phyloP scores from a whole-genome alignment of 768 basidiomycete species.

The Pleurotus djamor region DNA sequence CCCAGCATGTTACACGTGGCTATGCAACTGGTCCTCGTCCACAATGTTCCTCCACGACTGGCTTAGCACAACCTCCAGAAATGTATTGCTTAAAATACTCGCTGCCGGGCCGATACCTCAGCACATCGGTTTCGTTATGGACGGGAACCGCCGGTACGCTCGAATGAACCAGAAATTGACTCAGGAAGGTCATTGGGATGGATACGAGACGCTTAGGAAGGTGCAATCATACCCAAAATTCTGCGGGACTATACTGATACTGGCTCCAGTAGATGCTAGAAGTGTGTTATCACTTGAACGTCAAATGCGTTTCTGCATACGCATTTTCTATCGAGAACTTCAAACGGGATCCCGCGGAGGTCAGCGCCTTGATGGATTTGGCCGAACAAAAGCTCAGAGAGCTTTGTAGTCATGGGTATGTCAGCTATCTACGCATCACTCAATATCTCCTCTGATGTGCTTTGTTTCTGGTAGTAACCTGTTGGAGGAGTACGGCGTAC shows the following conservation, averaged over 20 bases:
- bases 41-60: slow-evolving; percentile 19
- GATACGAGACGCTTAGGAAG: slow-evolving; percentile 75
- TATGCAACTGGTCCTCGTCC: background rate
- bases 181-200: slow-evolving; percentile 79
- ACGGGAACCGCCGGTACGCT: slow-evolving; percentile 93
- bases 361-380: slow-evolving; percentile 84
- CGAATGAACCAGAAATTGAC: slow-evolving; percentile 62
- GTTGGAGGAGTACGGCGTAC: slow-evolving; percentile 78
- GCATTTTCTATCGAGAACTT: slow-evolving; percentile 99
- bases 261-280: slow-evolving; percentile 64
- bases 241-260: background rate
- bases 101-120: slow-evolving; percentile 81
- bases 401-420: slow-evolving; percentile 79
- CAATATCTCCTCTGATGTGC: background rate
- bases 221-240: slow-evolving; percentile 41
- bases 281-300: slow-evolving; percentile 75
- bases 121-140: slow-evolving; percentile 97
- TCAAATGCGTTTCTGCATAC: slow-evolving; percentile 89
- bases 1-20: too few species aligned
- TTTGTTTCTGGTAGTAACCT: slow-evolving; percentile 52
- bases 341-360: slow-evolving; percentile 81
- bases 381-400: slow-evolving; percentile 78
- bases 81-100: slow-evolving; percentile 63
- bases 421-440: slow-evolving; percentile 3
- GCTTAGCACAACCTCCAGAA: slow-evolving; percentile 30